Evolutionary conservation across 2,329 filamentous ascomycete species (phyloP).

Genomic region (Colletotrichum orbiculare): DNA sequence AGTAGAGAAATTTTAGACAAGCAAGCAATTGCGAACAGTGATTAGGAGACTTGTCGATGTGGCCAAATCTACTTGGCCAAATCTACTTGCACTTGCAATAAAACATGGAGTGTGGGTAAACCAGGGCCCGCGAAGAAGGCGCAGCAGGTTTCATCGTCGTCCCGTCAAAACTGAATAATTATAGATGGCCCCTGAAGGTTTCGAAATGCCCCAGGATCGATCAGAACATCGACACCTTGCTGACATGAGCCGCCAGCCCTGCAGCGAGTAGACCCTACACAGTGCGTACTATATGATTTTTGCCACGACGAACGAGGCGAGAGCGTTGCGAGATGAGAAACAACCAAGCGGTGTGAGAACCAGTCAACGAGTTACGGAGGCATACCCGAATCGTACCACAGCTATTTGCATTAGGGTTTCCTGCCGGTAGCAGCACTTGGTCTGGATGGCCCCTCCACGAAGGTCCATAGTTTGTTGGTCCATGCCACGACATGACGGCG

Average conservation of each 20-base stretch:
- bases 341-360: constrained; percentile 20
- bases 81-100: constrained; percentile 15
- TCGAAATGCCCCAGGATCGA: constrained; percentile 21
- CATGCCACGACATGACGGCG: constrained; percentile 30
- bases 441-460: constrained; percentile 11
- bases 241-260: constrained; percentile 7
- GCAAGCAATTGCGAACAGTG: background rate
- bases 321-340: background rate
- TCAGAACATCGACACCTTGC: constrained; percentile 4
- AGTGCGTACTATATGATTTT: background rate
- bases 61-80: constrained; percentile 11
- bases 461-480: constrained; percentile 11
- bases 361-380: constrained; percentile 6
- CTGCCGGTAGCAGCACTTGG: constrained; percentile 23
- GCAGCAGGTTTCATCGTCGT: constrained; percentile 46
- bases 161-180: constrained; percentile 19
- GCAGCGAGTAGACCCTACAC: constrained; percentile 9
- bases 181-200: constrained; percentile 28
- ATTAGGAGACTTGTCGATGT: constrained; percentile 10
- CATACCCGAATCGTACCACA: constrained; percentile 20
- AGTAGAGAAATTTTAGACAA: constrained; percentile 7
- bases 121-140: constrained; percentile 34
- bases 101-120: constrained; percentile 6
- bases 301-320: constrained; percentile 1
- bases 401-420: constrained; percentile 26